A percentile compares a stretch with the other conserved stretches of the same genome.
These are phyloP conservation scores for Mycena sanguinolenta DNA, from an alignment of 768 basidiomycete species.

Conservation along the genomic window DNA sequence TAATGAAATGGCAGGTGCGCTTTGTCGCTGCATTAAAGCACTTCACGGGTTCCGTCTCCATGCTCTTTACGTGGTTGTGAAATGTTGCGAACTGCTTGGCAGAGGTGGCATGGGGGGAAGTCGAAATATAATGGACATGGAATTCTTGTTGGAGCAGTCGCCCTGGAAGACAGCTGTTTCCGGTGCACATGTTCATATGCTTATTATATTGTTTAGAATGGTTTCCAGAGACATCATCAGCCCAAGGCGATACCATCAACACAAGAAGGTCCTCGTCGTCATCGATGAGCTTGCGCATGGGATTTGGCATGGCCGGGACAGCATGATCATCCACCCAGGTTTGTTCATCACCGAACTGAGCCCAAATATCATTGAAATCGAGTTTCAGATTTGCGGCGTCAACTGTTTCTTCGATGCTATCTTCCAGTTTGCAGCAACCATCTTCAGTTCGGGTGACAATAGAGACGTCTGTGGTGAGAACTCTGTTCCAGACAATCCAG, in stretches of 20 bases:
- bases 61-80: conserved; percentile 19
- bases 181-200: too few species aligned
- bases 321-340: background rate
- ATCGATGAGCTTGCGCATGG: background rate
- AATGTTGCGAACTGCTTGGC: conserved; percentile 12
- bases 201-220: too few species aligned
- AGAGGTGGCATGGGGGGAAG: background rate
- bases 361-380: too few species aligned
- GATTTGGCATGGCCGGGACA: background rate
- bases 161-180: too few species aligned
- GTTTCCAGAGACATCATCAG: too few species aligned
- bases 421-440: background rate
- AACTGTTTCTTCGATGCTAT: too few species aligned
- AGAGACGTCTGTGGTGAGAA: background rate
- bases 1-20: conserved; percentile 14
- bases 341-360: too few species aligned
- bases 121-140: too few species aligned
- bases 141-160: too few species aligned
- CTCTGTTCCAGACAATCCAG: too few species aligned
- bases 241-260: too few species aligned
- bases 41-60: conserved; percentile 16
- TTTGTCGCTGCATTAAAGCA: conserved; percentile 27
- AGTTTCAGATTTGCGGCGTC: too few species aligned
- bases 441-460: background rate
- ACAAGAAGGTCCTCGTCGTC: background rate